phyloP scores from a whole-genome alignment of 768 basidiomycete genomes.

The Kwoniella shandongensis region DNA sequence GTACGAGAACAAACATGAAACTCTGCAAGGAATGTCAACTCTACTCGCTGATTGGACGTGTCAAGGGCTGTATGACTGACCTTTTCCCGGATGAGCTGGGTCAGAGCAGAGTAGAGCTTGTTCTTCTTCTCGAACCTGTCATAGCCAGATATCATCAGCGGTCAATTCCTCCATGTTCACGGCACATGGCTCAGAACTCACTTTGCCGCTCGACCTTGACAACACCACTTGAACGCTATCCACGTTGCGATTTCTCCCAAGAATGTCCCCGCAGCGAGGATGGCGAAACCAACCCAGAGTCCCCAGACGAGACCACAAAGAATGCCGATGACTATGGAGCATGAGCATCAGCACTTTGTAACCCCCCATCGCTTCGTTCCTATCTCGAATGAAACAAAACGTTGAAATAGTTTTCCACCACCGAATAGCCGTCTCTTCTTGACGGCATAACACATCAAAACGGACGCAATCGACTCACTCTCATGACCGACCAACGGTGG shows the following conservation, averaged over 20 bases:
- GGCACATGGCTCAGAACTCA: constrained; percentile 14
- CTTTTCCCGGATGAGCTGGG: constrained; percentile 49
- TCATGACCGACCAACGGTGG: constrained; percentile 47
- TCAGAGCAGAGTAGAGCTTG: constrained; percentile 47
- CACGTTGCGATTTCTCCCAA: constrained; percentile 47
- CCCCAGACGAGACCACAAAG: constrained; percentile 45
- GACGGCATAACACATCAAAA: too few relatives aligned
- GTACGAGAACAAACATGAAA: constrained; percentile 50
- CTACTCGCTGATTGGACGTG: background rate
- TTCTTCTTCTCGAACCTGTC: constrained; percentile 49
- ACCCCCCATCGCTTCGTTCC: background rate
- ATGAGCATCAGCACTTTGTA: constrained; percentile 4
- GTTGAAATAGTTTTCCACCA: too few relatives aligned
- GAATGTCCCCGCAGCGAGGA: constrained; percentile 50
- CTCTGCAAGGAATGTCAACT: constrained; percentile 27
- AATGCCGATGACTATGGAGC: constrained; percentile 41
- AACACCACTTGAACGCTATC: constrained; percentile 49
- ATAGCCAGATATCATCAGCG: background rate
- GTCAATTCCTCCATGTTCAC: background rate
- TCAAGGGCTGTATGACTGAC: constrained; percentile 14
- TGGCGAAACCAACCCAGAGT: constrained; percentile 43
- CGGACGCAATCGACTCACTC: constrained; percentile 25
- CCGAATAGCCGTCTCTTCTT: too few relatives aligned
- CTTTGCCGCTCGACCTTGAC: constrained; percentile 47
- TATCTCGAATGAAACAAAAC: background rate